Percentiles rank a stretch among this genome's conserved stretches.
Conservation (phyloP, 2,329 filamentous ascomycete species). For the Monosporascus sp. region DNA sequence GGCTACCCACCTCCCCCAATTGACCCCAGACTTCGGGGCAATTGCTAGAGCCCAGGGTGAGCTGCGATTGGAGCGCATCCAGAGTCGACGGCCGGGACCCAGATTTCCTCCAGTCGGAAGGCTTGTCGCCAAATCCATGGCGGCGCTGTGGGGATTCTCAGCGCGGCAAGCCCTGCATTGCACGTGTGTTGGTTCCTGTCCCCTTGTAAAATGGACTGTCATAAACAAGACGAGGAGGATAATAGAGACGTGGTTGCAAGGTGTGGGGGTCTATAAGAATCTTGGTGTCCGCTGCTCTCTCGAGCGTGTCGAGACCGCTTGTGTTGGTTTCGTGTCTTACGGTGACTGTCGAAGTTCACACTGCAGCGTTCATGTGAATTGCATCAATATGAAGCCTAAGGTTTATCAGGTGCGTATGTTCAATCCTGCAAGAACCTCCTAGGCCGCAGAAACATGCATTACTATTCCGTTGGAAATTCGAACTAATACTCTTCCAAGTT, state of each 20-base stretch:
- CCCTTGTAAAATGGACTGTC: constrained; percentile 1
- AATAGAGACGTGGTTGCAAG: not conserved
- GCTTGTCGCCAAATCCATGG: not conserved
- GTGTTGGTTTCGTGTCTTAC: not conserved
- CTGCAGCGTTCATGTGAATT: not conserved
- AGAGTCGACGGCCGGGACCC: not conserved
- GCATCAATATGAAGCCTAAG: constrained; percentile 22
- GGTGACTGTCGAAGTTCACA: no score
- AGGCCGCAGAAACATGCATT: not conserved
- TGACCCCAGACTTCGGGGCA: not conserved
- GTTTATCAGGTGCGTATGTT: constrained; percentile 21
- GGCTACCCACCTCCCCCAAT: not conserved
- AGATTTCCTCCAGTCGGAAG: constrained; percentile 19
- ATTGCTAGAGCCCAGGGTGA: not conserved
- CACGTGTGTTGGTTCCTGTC: not conserved
- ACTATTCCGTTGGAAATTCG: not conserved
- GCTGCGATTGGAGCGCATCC: constrained; percentile 18
- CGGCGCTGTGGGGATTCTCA: not conserved
- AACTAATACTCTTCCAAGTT: constrained; percentile 29
- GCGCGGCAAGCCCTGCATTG: not conserved
- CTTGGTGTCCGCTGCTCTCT: constrained; percentile 3
- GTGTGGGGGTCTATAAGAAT: constrained; percentile 10
- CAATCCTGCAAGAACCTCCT: no score
- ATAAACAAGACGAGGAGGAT: constrained; percentile 3
- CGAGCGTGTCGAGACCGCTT: constrained; percentile 2